Percentiles rank a stretch among this genome's conserved stretches.
Conservation (phyloP, 1,139 yeast genomes). For the Saccharomyces pastorianus region DNA sequence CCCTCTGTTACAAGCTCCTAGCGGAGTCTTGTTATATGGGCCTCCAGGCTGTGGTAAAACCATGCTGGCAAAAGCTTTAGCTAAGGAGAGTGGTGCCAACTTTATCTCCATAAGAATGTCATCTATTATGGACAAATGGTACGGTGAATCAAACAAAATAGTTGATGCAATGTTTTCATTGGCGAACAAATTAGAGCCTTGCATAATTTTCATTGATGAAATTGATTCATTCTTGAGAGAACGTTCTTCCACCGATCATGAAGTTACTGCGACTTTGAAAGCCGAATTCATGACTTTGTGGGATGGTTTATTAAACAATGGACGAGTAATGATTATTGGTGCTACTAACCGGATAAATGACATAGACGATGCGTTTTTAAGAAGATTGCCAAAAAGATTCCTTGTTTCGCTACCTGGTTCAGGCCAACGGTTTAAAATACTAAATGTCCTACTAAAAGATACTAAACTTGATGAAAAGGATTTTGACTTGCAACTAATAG, state of each 20-base stretch:
- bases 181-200: conserved; percentile 86
- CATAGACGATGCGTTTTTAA: conserved; percentile 83
- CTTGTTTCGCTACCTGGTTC: conserved; percentile 67
- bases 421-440: conserved; percentile 61
- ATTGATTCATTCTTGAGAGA: conserved; percentile 91
- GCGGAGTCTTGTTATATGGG: conserved; percentile 86
- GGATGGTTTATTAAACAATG: conserved; percentile 79
- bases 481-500: conserved; percentile 58
- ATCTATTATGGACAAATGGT: conserved; percentile 95
- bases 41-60: conserved; percentile 99
- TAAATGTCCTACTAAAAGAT: conserved; percentile 56
- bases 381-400: conserved; percentile 89
- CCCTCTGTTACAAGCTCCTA: conserved; percentile 75
- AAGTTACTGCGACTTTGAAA: conserved; percentile 88
- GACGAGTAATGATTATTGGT: conserved; percentile 80
- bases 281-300: conserved; percentile 97
- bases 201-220: conserved; percentile 92
- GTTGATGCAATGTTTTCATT: conserved; percentile 89
- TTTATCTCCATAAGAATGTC: conserved; percentile 91
- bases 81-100: conserved; percentile 86
- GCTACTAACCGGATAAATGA: conserved; percentile 92
- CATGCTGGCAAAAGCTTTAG: conserved; percentile 92
- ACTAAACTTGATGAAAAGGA: conserved; percentile 48
- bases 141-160: conserved; percentile 90
- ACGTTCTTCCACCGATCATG: conserved; percentile 80